phyloP scores from a whole-genome alignment of 805 yeast species.

The Tetrapisispora fleetii region DNA sequence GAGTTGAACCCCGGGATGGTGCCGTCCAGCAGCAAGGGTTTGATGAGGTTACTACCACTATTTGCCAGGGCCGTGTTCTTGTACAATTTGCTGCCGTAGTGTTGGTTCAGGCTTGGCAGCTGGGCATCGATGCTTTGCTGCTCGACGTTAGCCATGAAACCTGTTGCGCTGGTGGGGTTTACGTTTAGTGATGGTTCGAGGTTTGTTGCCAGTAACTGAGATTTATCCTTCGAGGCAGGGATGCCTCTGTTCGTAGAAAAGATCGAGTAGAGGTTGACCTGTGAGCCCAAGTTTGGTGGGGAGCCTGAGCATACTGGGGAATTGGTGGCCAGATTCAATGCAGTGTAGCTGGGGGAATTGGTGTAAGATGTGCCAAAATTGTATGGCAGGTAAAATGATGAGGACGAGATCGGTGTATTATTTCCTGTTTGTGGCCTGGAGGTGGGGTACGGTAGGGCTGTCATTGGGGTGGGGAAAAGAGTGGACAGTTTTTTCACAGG shows the following conservation, averaged over 20 bases:
- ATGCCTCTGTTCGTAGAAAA: not conserved
- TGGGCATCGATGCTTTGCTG: not conserved
- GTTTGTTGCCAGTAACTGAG: not conserved
- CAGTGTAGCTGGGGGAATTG: not conserved
- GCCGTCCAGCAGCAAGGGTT: not conserved
- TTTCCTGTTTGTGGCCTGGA: not conserved
- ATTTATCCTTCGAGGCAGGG: not conserved
- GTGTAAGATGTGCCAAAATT: not conserved
- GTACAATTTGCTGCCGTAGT: not conserved
- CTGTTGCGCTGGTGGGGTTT: not conserved
- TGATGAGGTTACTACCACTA: not conserved
- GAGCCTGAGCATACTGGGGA: not conserved
- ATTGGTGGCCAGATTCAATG: not conserved
- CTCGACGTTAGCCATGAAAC: not conserved
- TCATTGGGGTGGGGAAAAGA: slow-evolving; percentile 1
- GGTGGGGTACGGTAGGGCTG: not conserved
- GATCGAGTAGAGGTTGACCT: not conserved
- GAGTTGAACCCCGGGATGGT: not conserved
- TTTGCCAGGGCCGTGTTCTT: not conserved
- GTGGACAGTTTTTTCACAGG: not conserved
- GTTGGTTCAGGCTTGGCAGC: not conserved
- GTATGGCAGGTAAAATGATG: not conserved
- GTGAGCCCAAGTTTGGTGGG: not conserved
- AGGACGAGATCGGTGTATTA: not conserved
- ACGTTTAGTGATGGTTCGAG: not conserved